These are phyloP conservation scores for Exophiala bonariae DNA, from an alignment of 2,329 filamentous ascomycete genomes.

Conservation along the genomic window DNA sequence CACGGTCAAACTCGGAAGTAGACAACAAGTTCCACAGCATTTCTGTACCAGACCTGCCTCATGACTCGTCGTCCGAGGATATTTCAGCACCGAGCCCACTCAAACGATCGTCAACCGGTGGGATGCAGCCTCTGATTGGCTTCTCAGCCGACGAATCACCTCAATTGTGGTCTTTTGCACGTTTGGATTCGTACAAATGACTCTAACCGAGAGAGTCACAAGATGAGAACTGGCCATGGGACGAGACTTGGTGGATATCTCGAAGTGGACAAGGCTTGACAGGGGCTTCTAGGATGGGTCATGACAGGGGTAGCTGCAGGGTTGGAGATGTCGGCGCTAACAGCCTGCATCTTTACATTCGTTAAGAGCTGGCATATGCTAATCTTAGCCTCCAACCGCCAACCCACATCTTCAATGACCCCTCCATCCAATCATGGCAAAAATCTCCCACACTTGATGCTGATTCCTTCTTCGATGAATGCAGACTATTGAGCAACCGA, in stretches of 20 bases:
- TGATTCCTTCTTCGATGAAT: slow-evolving; percentile 53
- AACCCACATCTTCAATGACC: slow-evolving; percentile 4
- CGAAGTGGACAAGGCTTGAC: slow-evolving; percentile 5
- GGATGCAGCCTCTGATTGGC: too few relatives aligned
- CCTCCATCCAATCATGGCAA: slow-evolving; percentile 15
- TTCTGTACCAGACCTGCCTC: slow-evolving; percentile 4
- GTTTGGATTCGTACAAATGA: too few relatives aligned
- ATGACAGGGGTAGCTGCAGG: slow-evolving; percentile 13
- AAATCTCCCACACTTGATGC: slow-evolving; percentile 38
- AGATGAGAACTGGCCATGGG: neutral
- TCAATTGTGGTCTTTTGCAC: too few relatives aligned
- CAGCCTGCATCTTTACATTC: slow-evolving; percentile 15
- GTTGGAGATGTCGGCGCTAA: slow-evolving; percentile 19
- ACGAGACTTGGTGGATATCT: too few relatives aligned
- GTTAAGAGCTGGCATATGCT: slow-evolving; percentile 17
- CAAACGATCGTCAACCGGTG: too few relatives aligned
- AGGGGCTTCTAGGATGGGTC: slow-evolving; percentile 1
- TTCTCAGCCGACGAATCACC: too few relatives aligned
- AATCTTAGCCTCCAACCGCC: slow-evolving; percentile 26
- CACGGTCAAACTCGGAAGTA: slow-evolving; percentile 8
- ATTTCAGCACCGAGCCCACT: too few relatives aligned
- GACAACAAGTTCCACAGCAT: slow-evolving; percentile 7
- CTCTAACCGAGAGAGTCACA: neutral
- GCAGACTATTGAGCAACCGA: slow-evolving; percentile 42
- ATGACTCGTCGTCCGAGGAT: slow-evolving; percentile 6